Evolutionary conservation across 2,329 filamentous ascomycete species (phyloP).

Genomic region (Aphanoascus verrucosus): DNA sequence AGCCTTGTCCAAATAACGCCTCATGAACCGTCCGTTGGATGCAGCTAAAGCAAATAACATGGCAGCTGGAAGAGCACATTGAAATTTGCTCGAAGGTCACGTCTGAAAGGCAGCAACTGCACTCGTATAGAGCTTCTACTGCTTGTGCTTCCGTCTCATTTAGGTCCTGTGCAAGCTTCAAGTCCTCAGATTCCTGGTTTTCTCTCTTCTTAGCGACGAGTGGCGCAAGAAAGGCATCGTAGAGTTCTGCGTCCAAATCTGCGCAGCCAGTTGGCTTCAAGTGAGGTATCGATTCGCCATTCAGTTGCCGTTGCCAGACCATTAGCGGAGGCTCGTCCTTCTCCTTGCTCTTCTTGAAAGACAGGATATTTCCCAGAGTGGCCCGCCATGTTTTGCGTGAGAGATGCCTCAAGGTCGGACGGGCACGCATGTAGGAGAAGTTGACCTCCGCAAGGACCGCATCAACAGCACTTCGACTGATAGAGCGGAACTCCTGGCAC

Average conservation of each 20-base stretch:
- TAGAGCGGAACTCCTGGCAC: slow-evolving; percentile 33
- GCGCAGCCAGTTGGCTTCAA: slow-evolving; percentile 34
- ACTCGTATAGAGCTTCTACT: slow-evolving; percentile 37
- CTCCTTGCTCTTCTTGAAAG: slow-evolving; percentile 34
- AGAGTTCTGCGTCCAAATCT: slow-evolving; percentile 37
- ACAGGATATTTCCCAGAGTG: slow-evolving; percentile 34
- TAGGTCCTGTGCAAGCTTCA: slow-evolving; percentile 31
- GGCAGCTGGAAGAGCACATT: slow-evolving; percentile 33
- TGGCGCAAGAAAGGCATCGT: slow-evolving; percentile 30
- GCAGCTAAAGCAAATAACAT: slow-evolving; percentile 55
- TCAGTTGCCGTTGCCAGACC: slow-evolving; percentile 28
- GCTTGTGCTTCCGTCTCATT: slow-evolving; percentile 36
- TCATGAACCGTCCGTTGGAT: slow-evolving; percentile 73
- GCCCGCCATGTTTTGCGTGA: slow-evolving; percentile 37
- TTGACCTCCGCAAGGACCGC: slow-evolving; percentile 41
- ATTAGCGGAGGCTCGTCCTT: slow-evolving; percentile 31
- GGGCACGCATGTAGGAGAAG: slow-evolving; percentile 35
- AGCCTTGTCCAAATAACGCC: slow-evolving; percentile 85
- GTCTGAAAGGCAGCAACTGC: slow-evolving; percentile 40
- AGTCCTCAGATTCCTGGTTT: slow-evolving; percentile 31
- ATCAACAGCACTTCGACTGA: slow-evolving; percentile 37
- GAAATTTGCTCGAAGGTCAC: slow-evolving; percentile 40
- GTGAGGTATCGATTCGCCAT: slow-evolving; percentile 25
- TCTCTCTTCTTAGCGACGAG: slow-evolving; percentile 27
- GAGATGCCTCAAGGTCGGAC: slow-evolving; percentile 35